These are phyloP conservation scores for Aspergillus sclerotiicarbonarius DNA, from an alignment of 495 filamentous ascomycete species.

Conservation along the genomic window DNA sequence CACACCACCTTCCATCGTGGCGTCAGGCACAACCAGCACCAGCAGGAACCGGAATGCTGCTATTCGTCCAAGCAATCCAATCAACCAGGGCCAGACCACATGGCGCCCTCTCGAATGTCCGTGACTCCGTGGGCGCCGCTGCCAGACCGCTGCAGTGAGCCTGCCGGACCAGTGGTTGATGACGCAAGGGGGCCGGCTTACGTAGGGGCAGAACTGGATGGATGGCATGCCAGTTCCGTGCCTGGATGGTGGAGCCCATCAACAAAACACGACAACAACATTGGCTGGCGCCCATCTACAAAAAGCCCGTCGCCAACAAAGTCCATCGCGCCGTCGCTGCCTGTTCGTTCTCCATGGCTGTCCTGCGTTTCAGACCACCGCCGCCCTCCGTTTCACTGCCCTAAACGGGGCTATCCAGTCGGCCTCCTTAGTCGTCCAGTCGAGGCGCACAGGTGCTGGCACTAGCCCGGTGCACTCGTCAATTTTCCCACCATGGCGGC, in stretches of 20 bases:
- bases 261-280: background rate
- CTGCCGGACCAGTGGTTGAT: background rate
- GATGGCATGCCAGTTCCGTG: constrained; percentile 3
- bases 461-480: background rate
- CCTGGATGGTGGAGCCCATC: background rate
- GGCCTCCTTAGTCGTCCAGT: constrained; percentile 3
- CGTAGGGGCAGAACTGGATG: background rate
- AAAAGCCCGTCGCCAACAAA: background rate
- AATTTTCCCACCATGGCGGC: background rate
- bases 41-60: background rate
- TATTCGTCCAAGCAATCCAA: constrained; percentile 2
- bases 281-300: background rate
- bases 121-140: background rate
- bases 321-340: background rate
- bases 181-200: constrained; percentile 7
- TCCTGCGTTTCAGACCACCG: background rate
- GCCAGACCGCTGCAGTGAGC: background rate
- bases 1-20: background rate
- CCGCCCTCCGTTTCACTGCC: constrained; percentile 5
- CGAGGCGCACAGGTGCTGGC: background rate
- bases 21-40: background rate
- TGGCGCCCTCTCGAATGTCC: background rate
- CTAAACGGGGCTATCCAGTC: constrained; percentile 6
- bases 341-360: background rate
- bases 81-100: background rate